phyloP scores from a whole-genome alignment of 345 rosid genomes.

The Orychophragmus violaceus region DNA sequence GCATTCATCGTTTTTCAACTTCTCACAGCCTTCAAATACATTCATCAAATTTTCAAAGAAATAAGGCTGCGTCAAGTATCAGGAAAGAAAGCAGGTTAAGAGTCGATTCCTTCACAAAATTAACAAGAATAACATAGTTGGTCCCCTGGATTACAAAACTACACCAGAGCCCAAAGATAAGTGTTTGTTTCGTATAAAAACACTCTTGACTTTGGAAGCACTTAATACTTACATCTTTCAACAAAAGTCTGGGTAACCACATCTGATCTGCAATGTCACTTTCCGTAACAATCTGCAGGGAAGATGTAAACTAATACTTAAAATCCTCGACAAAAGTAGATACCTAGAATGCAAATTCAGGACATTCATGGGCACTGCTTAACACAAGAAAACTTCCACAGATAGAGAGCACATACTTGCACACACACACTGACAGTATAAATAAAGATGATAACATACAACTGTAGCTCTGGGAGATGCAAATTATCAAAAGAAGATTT shows the following conservation, averaged over 20 bases:
- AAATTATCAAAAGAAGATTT: neutral
- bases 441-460: neutral
- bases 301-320: neutral
- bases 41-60: conserved; percentile 74
- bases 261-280: conserved; percentile 68
- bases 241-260: conserved; percentile 51
- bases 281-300: conserved; percentile 53
- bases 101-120: neutral
- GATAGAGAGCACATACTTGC: neutral
- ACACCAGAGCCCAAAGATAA: too few species aligned
- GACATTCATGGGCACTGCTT: neutral
- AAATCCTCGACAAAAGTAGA: neutral
- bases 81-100: conserved; percentile 22
- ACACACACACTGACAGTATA: neutral
- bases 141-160: too few species aligned
- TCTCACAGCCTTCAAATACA: conserved; percentile 66
- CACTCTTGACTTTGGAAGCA: conserved; percentile 4
- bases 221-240: conserved; percentile 64
- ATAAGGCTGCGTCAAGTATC: conserved; percentile 50
- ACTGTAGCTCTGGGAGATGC: neutral
- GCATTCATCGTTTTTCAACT: conserved; percentile 48
- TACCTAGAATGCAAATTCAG: neutral
- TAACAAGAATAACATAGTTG: neutral
- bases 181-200: neutral
- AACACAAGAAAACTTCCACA: conserved; percentile 2